Percentiles rank a stretch among this genome's conserved stretches.
Evolutionary conservation across 2,329 filamentous ascomycete species (phyloP).

Genomic region (Alternaria metachromatica): DNA sequence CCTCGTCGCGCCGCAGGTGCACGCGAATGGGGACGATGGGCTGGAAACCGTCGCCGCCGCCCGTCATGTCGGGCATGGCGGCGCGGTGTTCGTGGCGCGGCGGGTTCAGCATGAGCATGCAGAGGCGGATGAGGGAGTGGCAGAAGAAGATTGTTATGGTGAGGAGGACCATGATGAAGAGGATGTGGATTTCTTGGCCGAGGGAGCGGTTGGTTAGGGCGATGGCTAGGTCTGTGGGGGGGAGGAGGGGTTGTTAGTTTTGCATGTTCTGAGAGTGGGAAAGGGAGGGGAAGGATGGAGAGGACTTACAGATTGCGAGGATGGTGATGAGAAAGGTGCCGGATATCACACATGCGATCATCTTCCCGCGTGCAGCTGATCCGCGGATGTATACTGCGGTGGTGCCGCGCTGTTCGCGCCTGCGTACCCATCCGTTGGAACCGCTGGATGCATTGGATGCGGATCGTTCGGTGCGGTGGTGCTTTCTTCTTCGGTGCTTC

Average conservation of each 20-base stretch:
- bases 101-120: conserved; percentile 67
- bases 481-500: conserved; percentile 40
- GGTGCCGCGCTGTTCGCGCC: conserved; percentile 23
- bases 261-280: too few species aligned
- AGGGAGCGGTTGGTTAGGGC: conserved; percentile 69
- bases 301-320: conserved; percentile 69
- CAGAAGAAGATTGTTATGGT: conserved; percentile 79
- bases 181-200: conserved; percentile 76
- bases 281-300: too few species aligned
- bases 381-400: conserved; percentile 29
- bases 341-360: conserved; percentile 64
- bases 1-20: conserved; percentile 75
- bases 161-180: conserved; percentile 80
- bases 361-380: conserved; percentile 40
- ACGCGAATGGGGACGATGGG: conserved; percentile 78
- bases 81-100: conserved; percentile 29
- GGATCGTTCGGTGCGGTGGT: conserved; percentile 24
- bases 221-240: conserved; percentile 70
- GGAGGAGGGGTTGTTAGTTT: too few species aligned
- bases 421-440: conserved; percentile 37
- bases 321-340: conserved; percentile 66
- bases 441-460: conserved; percentile 1
- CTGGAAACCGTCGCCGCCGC: conserved; percentile 69
- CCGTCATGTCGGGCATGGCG: conserved; percentile 57
- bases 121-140: conserved; percentile 76